A percentile compares a stretch with the other conserved stretches of the same genome.
These are phyloP conservation scores for Coemansia sp. DNA, from an alignment of 192 early-diverging fungal species.

Conservation along the genomic window DNA sequence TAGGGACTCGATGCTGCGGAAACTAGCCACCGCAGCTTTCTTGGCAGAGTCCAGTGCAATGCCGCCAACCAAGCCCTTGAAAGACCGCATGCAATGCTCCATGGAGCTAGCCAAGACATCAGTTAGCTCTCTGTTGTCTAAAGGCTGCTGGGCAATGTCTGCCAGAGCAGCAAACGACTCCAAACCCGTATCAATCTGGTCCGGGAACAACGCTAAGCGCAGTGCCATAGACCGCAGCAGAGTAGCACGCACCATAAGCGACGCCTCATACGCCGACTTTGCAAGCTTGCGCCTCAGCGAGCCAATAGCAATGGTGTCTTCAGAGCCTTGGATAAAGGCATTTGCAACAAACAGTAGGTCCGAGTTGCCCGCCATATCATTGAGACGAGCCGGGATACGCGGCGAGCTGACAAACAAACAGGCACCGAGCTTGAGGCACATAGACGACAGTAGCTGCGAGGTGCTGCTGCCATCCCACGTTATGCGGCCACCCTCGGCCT, in stretches of 20 bases:
- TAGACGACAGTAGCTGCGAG: not conserved
- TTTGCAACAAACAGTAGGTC: conserved; percentile 14
- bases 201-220: conserved; percentile 2
- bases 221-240: conserved; percentile 12
- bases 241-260: not conserved
- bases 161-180: not conserved
- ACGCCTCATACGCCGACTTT: not conserved
- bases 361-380: not conserved
- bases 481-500: not conserved
- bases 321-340: conserved; percentile 17
- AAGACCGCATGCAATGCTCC: conserved; percentile 10
- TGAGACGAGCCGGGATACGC: not conserved
- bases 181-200: not conserved
- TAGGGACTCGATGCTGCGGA: conserved; percentile 1
- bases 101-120: conserved; percentile 7
- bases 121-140: not conserved
- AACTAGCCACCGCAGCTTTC: conserved; percentile 1
- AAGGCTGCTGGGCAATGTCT: not conserved
- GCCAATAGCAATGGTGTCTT: not conserved
- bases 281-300: not conserved
- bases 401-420: not conserved
- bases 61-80: not conserved
- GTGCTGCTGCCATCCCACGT: conserved; percentile 17
- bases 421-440: conserved; percentile 12
- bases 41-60: not conserved